A percentile compares a stretch with the other conserved stretches of the same genome.
These are phyloP conservation scores for Colletotrichum tamarilloi DNA, from an alignment of 2,329 filamentous ascomycete genomes.

Conservation along the genomic window DNA sequence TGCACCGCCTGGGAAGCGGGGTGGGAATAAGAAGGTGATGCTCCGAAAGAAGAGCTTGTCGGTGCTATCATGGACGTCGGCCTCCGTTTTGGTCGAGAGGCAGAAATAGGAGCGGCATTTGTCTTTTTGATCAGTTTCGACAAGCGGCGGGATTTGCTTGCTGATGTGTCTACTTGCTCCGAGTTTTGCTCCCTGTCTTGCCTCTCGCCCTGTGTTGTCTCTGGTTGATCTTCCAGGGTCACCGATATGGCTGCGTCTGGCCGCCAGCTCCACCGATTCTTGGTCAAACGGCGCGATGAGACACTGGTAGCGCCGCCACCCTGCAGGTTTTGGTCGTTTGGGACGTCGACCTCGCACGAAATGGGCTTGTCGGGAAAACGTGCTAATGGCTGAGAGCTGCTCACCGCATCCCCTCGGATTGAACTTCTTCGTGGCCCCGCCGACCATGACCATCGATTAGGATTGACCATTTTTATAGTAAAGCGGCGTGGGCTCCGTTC, in stretches of 20 bases:
- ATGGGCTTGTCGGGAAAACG: conserved; percentile 1
- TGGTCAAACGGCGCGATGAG: conserved; percentile 26
- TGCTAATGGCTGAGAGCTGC: conserved; percentile 9
- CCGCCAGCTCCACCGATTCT: conserved; percentile 33
- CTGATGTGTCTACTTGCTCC: conserved; percentile 3
- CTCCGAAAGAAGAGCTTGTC: conserved; percentile 17
- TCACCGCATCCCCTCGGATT: neutral
- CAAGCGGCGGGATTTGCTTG: neutral
- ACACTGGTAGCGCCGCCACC: conserved; percentile 6
- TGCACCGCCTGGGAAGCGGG: neutral
- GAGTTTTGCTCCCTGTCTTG: neutral
- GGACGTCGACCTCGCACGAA: neutral
- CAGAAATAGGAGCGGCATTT: neutral
- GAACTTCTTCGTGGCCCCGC: conserved; percentile 13
- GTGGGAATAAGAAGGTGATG: conserved; percentile 7
- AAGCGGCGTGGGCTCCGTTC: neutral
- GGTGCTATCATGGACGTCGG: conserved; percentile 25
- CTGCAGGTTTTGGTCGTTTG: conserved; percentile 18
- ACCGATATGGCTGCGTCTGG: conserved; percentile 18
- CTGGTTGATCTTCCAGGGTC: conserved; percentile 15
- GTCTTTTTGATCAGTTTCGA: conserved; percentile 14
- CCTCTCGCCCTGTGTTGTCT: neutral
- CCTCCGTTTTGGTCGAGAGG: conserved; percentile 7
- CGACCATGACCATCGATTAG: conserved; percentile 33
- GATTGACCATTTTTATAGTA: conserved; percentile 22